Base-by-base conservation (phyloP, 768 basidiomycete genomes). In the Amanita subjunquillea region DNA sequence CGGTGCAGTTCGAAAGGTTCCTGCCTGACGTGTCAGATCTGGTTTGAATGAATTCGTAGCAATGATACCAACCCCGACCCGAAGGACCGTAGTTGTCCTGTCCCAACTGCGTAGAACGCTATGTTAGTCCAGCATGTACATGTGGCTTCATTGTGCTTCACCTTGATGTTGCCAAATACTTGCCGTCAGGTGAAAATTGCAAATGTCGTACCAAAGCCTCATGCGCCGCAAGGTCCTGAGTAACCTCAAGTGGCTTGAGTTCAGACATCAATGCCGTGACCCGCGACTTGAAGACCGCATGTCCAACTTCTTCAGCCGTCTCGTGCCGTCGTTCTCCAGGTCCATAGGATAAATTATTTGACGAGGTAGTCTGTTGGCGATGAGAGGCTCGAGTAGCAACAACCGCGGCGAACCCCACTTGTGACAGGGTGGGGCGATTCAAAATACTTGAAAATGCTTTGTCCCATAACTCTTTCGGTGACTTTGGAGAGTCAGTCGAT, bases 141-240 rank as follows among this genome's bases (percentile, higher is more conserved):
- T 32, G 23, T 20, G 41, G 53, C 44, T 40, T 4, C 22, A 17
- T 15, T 32, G 32, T 1, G n/a, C 37, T 67, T 46, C 58, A 82
- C 77, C 83, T 83, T 27, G 83, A 84, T 3, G 85, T 87, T 3
- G 85, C 87, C 58, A 89, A 62, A 60, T 77, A 85, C 61, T 74
- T 80, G 17, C 87, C 87, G 63, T 87, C 78, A 1, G 85, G 85
- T 1, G 83, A 86, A 67, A 88, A 89, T 62, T 87, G 80, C 60
- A 89, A 62, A 63, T 87, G 82, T 50, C 81, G 65, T 15, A 89
- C 85, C 27, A 87, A 74, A 6, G 82, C 85, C 49, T 72, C 67
- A 63, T 88, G 87, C 4, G 80, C 79, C 8, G 75, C 74, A 20
- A 85, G 63, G 55, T 80, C 82, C 59, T 86, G 77, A 0, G 78